Percentiles rank a stretch among this genome's conserved stretches.
Conservation (phyloP, 179 eudicot genomes). For the Sideroxylon spinosum region DNA sequence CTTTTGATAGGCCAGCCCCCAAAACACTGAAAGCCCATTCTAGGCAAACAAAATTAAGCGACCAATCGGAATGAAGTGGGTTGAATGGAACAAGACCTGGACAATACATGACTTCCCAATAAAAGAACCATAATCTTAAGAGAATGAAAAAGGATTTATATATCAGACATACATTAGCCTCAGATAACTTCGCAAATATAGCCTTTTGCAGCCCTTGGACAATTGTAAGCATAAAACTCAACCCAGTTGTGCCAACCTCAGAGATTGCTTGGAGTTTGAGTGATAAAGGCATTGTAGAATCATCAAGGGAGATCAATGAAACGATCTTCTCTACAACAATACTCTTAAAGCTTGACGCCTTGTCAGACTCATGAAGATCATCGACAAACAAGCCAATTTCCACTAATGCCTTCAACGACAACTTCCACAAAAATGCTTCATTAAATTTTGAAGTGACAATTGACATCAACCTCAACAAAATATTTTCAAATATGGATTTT, state of each 20-base stretch:
- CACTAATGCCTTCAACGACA: conserved; percentile 49
- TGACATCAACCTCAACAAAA: conserved; percentile 50
- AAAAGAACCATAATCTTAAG: conserved; percentile 6
- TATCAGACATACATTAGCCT: conserved; percentile 46
- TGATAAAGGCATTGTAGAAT: conserved; percentile 48
- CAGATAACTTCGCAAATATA: conserved; percentile 40
- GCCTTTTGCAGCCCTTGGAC: conserved; percentile 50
- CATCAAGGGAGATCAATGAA: conserved; percentile 46
- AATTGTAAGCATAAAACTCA: conserved; percentile 37
- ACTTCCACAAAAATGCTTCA: conserved; percentile 50
- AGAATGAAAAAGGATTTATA: conserved; percentile 8
- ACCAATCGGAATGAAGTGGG: no score
- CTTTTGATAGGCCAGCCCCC: not conserved
- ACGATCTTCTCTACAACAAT: conserved; percentile 59
- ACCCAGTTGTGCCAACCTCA: conserved; percentile 51
- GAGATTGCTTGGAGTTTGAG: conserved; percentile 63
- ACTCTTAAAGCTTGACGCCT: conserved; percentile 46
- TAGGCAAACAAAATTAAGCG: no score
- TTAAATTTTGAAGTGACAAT: conserved; percentile 34
- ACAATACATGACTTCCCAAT: not conserved
- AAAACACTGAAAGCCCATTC: no score
- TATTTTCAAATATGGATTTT: conserved; percentile 50
- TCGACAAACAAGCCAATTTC: conserved; percentile 58
- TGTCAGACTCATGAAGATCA: conserved; percentile 45
- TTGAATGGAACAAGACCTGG: not conserved